phyloP scores from a whole-genome alignment of 2,329 filamentous ascomycete species.

The Stagonosporopsis vannaccii region DNA sequence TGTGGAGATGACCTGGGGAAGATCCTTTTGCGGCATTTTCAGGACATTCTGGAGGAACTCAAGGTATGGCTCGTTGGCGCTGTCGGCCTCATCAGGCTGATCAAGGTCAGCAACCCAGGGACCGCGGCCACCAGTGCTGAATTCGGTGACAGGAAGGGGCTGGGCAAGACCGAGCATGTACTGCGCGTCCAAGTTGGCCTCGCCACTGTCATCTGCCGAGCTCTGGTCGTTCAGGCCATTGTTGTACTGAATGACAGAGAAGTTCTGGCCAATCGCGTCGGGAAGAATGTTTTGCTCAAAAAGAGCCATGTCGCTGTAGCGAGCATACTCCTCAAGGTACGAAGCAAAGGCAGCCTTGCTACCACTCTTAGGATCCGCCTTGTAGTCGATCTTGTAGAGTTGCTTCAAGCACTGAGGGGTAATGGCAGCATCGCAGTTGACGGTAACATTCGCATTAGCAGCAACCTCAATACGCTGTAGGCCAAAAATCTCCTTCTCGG shows the following conservation, averaged over 20 bases:
- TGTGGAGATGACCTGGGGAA: conserved; percentile 69
- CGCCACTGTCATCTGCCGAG: conserved; percentile 43
- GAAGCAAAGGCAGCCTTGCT: conserved; percentile 60
- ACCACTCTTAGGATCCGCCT: conserved; percentile 53
- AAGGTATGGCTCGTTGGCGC: conserved; percentile 73
- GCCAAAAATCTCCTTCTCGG: conserved; percentile 27
- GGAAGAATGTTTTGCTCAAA: conserved; percentile 52
- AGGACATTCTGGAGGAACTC: conserved; percentile 66
- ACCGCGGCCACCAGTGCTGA: conserved; percentile 65
- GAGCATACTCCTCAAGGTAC: conserved; percentile 61
- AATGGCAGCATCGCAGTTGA: conserved; percentile 40
- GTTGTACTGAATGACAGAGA: conserved; percentile 47
- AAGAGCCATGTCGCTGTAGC: conserved; percentile 54
- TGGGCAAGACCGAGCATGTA: conserved; percentile 63
- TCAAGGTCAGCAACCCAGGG: conserved; percentile 60
- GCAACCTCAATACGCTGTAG: conserved; percentile 20
- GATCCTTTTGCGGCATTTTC: conserved; percentile 54
- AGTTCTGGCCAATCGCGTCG: conserved; percentile 52
- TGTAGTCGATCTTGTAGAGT: conserved; percentile 61
- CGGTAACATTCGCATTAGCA: conserved; percentile 22
- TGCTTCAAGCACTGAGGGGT: conserved; percentile 59
- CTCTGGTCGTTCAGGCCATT: conserved; percentile 35
- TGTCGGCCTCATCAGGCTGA: conserved; percentile 47
- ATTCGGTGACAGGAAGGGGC: conserved; percentile 63
- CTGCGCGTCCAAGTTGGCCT: conserved; percentile 70